Evolutionary conservation across 768 basidiomycete genomes (phyloP).

Genomic region (Favolaschia claudopus): DNA sequence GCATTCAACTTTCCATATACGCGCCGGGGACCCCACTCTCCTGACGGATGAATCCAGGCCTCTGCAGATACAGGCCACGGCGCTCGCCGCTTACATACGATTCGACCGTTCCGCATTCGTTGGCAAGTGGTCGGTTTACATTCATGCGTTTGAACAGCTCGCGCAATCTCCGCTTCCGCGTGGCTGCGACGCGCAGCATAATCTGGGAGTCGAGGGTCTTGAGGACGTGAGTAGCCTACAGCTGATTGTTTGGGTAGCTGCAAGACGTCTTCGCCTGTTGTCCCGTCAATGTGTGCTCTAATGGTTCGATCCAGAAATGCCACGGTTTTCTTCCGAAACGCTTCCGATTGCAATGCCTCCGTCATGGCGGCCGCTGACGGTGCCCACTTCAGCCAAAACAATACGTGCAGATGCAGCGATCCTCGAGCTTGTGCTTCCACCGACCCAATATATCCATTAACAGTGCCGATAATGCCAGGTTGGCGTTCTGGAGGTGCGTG

Average conservation of each 20-base stretch:
- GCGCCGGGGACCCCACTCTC: conserved; percentile 38
- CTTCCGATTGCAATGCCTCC: conserved; percentile 26
- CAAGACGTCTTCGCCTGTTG: conserved; percentile 17
- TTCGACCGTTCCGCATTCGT: background rate
- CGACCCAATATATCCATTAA: conserved; percentile 43
- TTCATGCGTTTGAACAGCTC: conserved; percentile 41
- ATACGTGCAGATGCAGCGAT: conserved; percentile 48
- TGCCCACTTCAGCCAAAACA: conserved; percentile 44
- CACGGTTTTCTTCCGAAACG: conserved; percentile 36
- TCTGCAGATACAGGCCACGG: conserved; percentile 34
- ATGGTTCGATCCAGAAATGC: conserved; percentile 42
- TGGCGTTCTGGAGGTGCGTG: conserved; percentile 11
- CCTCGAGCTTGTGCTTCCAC: conserved; percentile 53
- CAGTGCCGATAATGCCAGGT: conserved; percentile 42
- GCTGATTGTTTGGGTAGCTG: conserved; percentile 24
- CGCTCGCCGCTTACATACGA: conserved; percentile 42
- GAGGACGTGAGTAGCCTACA: conserved; percentile 43
- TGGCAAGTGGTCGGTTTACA: conserved; percentile 38
- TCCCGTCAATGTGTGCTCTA: conserved; percentile 36
- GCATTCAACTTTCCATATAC: conserved; percentile 32
- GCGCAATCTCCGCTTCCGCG: conserved; percentile 32
- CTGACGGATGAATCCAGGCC: conserved; percentile 34
- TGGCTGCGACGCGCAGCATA: conserved; percentile 10
- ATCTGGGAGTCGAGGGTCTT: conserved; percentile 33
- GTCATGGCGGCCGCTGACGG: conserved; percentile 33